phyloP scores from a whole-genome alignment of 1,284 basidiomycete genomes.

The Pyrrhoderma lamaoense region DNA sequence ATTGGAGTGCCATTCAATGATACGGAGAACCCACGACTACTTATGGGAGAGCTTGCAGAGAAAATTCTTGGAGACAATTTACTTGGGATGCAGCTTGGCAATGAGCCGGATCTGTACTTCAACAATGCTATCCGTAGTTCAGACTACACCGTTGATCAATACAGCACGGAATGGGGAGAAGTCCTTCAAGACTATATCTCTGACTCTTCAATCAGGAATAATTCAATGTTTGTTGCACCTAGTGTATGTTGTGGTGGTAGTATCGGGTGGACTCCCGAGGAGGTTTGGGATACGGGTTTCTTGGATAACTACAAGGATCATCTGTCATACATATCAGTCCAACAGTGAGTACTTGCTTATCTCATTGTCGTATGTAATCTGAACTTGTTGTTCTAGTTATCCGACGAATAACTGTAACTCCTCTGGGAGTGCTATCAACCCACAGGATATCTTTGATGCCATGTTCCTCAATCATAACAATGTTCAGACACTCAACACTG shows the following conservation, averaged over 20 bases:
- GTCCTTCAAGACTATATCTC: conserved; percentile 35
- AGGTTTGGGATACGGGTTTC: conserved; percentile 41
- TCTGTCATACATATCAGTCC: conserved; percentile 21
- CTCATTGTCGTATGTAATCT: neutral
- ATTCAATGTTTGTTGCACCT: conserved; percentile 39
- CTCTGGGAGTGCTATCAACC: conserved; percentile 12
- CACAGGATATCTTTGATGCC: conserved; percentile 4
- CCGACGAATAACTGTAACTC: conserved; percentile 18
- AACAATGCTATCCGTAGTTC: conserved; percentile 30
- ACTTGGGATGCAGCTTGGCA: conserved; percentile 54
- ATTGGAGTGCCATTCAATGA: conserved; percentile 49
- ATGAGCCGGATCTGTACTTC: conserved; percentile 65
- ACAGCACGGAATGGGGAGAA: conserved; percentile 42
- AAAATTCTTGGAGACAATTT: conserved; percentile 52
- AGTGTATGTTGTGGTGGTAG: conserved; percentile 35
- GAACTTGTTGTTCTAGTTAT: conserved; percentile 8
- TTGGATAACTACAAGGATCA: conserved; percentile 31
- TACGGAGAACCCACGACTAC: conserved; percentile 42
- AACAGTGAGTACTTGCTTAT: conserved; percentile 19
- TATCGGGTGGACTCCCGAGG: conserved; percentile 35
- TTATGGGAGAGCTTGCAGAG: conserved; percentile 42
- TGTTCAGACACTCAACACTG: conserved; percentile 22
- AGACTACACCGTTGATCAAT: conserved; percentile 38
- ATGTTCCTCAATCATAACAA: conserved; percentile 29
- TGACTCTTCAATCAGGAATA: conserved; percentile 30